Conservation (phyloP, 2,329 filamentous ascomycete genomes). For the Aschersonia sp. region DNA sequence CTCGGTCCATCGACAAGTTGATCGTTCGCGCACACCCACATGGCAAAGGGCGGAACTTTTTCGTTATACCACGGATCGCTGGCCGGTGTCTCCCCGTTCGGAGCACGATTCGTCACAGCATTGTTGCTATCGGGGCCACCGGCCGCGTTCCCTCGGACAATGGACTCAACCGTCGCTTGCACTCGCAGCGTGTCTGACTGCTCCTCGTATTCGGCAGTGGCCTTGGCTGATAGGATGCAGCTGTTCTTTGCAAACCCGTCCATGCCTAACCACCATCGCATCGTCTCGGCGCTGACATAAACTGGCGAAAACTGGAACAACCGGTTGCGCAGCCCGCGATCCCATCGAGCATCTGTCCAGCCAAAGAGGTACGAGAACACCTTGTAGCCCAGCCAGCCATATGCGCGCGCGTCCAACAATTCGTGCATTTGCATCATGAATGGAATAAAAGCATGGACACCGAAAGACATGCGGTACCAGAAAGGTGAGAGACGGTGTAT, state of each 20-base stretch:
- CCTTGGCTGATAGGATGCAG: conserved; percentile 71
- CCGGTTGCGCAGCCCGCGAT: conserved; percentile 59
- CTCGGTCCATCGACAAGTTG: conserved; percentile 69
- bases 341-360: conserved; percentile 79
- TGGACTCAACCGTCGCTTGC: conserved; percentile 2
- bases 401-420: conserved; percentile 49
- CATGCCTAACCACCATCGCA: conserved; percentile 89
- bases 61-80: conserved; percentile 69
- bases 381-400: conserved; percentile 71
- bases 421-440: conserved; percentile 79
- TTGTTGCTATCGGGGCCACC: neutral
- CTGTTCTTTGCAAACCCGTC: conserved; percentile 70
- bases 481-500: conserved; percentile 66
- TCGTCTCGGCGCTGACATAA: conserved; percentile 76
- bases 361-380: conserved; percentile 83
- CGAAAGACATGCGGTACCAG: conserved; percentile 71
- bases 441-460: conserved; percentile 86
- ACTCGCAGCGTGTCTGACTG: conserved; percentile 34
- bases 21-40: conserved; percentile 79
- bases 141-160: neutral
- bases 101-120: neutral
- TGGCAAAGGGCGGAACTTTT: conserved; percentile 64
- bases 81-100: conserved; percentile 18
- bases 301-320: conserved; percentile 90
- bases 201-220: conserved; percentile 50